Conservation (phyloP, 140 eudicot species). For the Oenanthe javanica region DNA sequence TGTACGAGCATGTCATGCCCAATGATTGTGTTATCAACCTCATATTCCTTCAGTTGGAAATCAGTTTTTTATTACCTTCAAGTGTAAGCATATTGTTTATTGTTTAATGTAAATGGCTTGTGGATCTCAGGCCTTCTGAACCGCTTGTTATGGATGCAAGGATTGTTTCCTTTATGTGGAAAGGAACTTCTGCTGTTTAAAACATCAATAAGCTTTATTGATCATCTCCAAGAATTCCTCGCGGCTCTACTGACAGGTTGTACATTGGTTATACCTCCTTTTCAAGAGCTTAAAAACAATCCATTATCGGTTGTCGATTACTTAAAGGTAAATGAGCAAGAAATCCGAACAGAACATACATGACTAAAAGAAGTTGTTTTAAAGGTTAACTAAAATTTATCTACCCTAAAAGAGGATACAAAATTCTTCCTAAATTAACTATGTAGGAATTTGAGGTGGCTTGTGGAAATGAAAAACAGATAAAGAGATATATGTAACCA, state of each 20-base stretch:
- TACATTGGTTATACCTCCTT: slow-evolving; percentile 83
- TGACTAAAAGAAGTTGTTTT: background rate
- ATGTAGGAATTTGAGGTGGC: background rate
- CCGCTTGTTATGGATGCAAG: slow-evolving; percentile 90
- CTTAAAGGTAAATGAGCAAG: slow-evolving; percentile 52
- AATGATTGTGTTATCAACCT: background rate
- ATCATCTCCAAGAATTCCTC: slow-evolving; percentile 88
- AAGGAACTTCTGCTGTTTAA: slow-evolving; percentile 70
- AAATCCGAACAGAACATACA: background rate
- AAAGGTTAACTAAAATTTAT: too few species aligned
- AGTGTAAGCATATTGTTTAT: slow-evolving; percentile 6
- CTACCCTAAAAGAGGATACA: background rate
- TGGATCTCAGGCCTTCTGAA: slow-evolving; percentile 71
- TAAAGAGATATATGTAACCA: background rate
- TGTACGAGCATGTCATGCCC: background rate
- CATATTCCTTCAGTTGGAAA: background rate
- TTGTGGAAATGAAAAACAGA: background rate
- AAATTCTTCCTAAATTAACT: background rate
- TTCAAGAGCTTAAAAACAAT: slow-evolving; percentile 53
- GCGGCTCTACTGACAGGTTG: slow-evolving; percentile 66
- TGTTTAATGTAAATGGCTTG: slow-evolving; percentile 3
- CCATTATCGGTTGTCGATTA: slow-evolving; percentile 39
- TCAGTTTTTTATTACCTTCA: background rate
- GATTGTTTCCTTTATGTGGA: slow-evolving; percentile 55
- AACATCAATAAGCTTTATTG: slow-evolving; percentile 81